These are phyloP conservation scores for Pseudocercospora fijiensis DNA, from an alignment of 2,329 filamentous ascomycete species.

Conservation along the genomic window DNA sequence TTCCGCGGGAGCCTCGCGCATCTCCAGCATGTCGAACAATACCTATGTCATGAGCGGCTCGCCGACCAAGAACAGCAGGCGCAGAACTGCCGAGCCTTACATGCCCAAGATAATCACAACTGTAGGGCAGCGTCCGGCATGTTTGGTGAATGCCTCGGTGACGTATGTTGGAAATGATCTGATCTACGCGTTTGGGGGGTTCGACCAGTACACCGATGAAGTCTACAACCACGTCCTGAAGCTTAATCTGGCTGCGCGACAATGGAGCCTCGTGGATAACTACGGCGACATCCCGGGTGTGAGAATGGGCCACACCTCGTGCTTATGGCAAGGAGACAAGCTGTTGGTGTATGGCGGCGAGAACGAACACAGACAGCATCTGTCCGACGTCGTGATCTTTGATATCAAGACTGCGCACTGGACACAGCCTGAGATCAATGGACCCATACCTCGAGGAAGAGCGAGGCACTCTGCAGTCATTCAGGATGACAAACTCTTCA, in stretches of 20 bases:
- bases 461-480: slow-evolving; percentile 91
- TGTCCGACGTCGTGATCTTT: slow-evolving; percentile 94
- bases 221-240: slow-evolving; percentile 96
- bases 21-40: slow-evolving; percentile 54
- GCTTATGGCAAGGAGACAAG: slow-evolving; percentile 89
- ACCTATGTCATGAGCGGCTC: slow-evolving; percentile 91
- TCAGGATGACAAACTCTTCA: slow-evolving; percentile 93
- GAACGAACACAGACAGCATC: slow-evolving; percentile 93
- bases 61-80: slow-evolving; percentile 63
- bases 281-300: slow-evolving; percentile 97
- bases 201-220: slow-evolving; percentile 98
- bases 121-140: slow-evolving; percentile 71
- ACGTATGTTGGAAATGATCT: slow-evolving; percentile 91
- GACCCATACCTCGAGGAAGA: slow-evolving; percentile 81
- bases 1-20: slow-evolving; percentile 31
- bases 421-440: slow-evolving; percentile 86
- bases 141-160: slow-evolving; percentile 94
- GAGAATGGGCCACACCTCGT: slow-evolving; percentile 97
- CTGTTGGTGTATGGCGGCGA: slow-evolving; percentile 96
- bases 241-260: slow-evolving; percentile 80
- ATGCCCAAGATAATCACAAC: slow-evolving; percentile 73
- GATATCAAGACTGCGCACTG: slow-evolving; percentile 92
- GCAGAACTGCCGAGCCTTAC: slow-evolving; percentile 67
- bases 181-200: slow-evolving; percentile 97
- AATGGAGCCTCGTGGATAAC: slow-evolving; percentile 96